Evolutionary conservation across 2,329 filamentous ascomycete species (phyloP).

Genomic region (Lasiodiplodia citricola): DNA sequence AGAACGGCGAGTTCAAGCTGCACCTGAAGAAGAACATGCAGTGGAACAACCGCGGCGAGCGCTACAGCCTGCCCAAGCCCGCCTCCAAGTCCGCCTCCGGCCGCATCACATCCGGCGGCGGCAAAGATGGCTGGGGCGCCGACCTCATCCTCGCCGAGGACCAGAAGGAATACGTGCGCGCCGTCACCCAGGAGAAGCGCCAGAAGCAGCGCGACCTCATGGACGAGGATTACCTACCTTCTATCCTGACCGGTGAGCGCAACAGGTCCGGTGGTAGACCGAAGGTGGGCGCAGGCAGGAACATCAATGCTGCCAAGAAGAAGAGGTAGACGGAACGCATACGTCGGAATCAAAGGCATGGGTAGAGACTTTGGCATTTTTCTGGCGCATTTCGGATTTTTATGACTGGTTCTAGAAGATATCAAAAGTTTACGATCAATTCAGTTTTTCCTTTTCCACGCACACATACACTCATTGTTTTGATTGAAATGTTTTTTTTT

Average conservation of each 20-base stretch:
- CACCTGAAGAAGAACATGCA: constrained; percentile 95
- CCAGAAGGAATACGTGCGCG: constrained; percentile 86
- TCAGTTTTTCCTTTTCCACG: background rate
- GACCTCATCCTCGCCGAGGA: constrained; percentile 88
- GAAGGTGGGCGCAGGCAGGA: constrained; percentile 82
- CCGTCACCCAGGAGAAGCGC: constrained; percentile 67
- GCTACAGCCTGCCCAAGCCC: constrained; percentile 92
- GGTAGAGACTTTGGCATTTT: background rate
- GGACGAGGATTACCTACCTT: constrained; percentile 92
- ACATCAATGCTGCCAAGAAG: constrained; percentile 78
- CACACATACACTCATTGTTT: background rate
- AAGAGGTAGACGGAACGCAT: constrained; percentile 36
- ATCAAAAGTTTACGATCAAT: constrained; percentile 12
- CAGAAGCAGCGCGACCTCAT: constrained; percentile 80
- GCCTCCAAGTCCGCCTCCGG: constrained; percentile 80
- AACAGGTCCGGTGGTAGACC: constrained; percentile 68
- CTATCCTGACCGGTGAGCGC: constrained; percentile 81
- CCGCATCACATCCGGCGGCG: constrained; percentile 68
- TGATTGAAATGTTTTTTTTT: too few relatives aligned
- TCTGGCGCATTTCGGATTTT: constrained; percentile 3
- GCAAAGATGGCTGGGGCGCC: constrained; percentile 85
- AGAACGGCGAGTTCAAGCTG: constrained; percentile 78
- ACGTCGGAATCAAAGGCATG: background rate
- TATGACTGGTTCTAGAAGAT: background rate
- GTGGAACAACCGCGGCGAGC: constrained; percentile 91